Conservation (phyloP, 2,329 filamentous ascomycete genomes). For the Trichoderma gracile region DNA sequence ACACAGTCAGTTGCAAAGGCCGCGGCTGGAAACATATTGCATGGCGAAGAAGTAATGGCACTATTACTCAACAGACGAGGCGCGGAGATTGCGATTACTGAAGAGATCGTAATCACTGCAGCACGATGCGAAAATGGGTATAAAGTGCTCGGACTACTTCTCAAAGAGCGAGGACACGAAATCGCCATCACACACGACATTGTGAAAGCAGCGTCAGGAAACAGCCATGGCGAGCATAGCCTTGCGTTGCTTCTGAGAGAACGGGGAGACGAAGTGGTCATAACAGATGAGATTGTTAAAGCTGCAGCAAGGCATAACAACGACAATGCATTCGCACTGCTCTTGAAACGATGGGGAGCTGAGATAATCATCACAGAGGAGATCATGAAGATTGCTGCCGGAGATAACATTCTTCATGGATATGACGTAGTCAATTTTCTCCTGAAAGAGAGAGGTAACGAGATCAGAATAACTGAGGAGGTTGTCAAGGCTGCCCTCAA, state of each 20-base stretch:
- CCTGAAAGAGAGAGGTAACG: too few species aligned
- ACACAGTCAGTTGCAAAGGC: conserved; percentile 22
- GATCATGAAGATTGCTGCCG: too few species aligned
- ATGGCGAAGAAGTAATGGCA: conserved; percentile 17
- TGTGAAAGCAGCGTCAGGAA: background rate
- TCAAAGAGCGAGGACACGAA: background rate
- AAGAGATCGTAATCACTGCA: conserved; percentile 25
- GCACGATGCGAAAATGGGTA: conserved; percentile 20
- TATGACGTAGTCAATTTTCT: too few species aligned
- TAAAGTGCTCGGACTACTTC: conserved; percentile 20
- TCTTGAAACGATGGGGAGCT: background rate
- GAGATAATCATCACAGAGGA: background rate
- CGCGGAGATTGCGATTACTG: conserved; percentile 26
- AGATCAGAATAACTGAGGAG: too few species aligned
- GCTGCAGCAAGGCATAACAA: background rate
- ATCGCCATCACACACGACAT: background rate
- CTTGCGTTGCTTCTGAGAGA: background rate
- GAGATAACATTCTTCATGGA: too few species aligned
- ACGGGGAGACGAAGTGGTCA: background rate
- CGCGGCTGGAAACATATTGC: conserved; percentile 13
- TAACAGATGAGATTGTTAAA: background rate
- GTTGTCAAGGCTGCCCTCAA: too few species aligned
- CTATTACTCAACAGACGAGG: conserved; percentile 26
- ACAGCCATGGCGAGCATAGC: background rate
- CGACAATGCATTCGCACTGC: background rate